These are phyloP conservation scores for Termitomyces sp. DNA, from an alignment of 768 basidiomycete species.

Conservation along the genomic window DNA sequence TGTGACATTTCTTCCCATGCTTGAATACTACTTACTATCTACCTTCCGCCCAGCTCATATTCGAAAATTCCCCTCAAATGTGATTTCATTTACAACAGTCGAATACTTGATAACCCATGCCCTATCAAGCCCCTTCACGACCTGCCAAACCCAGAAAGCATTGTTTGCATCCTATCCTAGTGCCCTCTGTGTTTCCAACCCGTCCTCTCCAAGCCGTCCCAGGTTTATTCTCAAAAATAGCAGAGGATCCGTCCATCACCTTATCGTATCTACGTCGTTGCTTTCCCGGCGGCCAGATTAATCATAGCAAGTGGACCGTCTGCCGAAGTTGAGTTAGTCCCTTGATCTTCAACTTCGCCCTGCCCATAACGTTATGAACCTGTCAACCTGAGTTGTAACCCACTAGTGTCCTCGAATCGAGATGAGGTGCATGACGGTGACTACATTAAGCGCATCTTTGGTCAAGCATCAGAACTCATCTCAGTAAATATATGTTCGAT, in stretches of 20 bases:
- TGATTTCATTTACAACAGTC: not conserved
- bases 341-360: conserved; percentile 17
- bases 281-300: conserved; percentile 23
- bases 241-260: conserved; percentile 11
- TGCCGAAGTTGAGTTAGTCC: conserved; percentile 15
- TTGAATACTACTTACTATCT: conserved; percentile 12
- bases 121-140: not conserved
- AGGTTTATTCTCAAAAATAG: conserved; percentile 11
- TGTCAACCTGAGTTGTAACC: not conserved
- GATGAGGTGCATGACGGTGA: conserved; percentile 22
- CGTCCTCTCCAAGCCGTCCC: conserved; percentile 14
- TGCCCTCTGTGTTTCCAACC: conserved; percentile 12
- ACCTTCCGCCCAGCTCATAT: conserved; percentile 8
- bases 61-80: conserved; percentile 3
- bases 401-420: conserved; percentile 24
- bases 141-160: conserved; percentile 18
- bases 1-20: not conserved
- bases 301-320: conserved; percentile 27
- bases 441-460: conserved; percentile 13
- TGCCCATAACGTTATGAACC: not conserved
- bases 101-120: conserved; percentile 7
- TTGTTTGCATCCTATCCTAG: conserved; percentile 9
- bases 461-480: not conserved
- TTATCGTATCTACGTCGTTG: conserved; percentile 24
- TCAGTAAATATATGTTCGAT: not conserved